Evolutionary conservation across 805 yeast species (phyloP), one percentile per base, ranked within the genome.

Genomic region (Tetrapisispora fleetii): DNA sequence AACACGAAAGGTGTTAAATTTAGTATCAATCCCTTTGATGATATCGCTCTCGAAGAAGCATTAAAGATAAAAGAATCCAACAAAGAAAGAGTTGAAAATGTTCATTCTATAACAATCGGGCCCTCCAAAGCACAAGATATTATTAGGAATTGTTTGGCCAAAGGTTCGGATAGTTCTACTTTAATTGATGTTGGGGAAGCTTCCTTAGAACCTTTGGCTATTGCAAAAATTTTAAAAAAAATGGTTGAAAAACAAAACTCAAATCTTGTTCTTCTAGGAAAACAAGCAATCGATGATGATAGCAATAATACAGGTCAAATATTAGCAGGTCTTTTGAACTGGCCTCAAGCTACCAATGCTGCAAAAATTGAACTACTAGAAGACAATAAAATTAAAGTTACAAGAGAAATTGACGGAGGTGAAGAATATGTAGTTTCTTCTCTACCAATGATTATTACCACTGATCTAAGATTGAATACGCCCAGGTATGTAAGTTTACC

Each of bases 281-380:
- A 93, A 65, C 99, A 93, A 69, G 88, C 98, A 37, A 90, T 93
- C 58, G 99, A 93, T 68, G 95, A 89, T 58, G 99, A 93, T 62
- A 74, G 87, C 40, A 88, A 87, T 67, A 96, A 90, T 68, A 90
- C 96, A 14, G 99, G 98, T 27, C 98, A 90, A 68, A 88, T 93
- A 81, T 77, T 93, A 48, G 98, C 96, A 2, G 96, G 96, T 10
- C 71, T 91, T 52, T 76, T 91, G 67, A 79, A 81, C 60, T 91
- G 98, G 98, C 95, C 97, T 18, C 97, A 90, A 62, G 96, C 96
- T 33, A 91, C 97, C 33, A 86, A 88, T 62, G 97, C 96, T 7
- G 83, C 93, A 43, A 84, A 86, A 64, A 91, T 91, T 36, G 83
- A 75, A 40, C 65, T 88, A 19, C 67, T 71, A 37, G 77, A 74